phyloP scores from a whole-genome alignment of 805 yeast genomes.

The Yamadazyma endophytica region DNA sequence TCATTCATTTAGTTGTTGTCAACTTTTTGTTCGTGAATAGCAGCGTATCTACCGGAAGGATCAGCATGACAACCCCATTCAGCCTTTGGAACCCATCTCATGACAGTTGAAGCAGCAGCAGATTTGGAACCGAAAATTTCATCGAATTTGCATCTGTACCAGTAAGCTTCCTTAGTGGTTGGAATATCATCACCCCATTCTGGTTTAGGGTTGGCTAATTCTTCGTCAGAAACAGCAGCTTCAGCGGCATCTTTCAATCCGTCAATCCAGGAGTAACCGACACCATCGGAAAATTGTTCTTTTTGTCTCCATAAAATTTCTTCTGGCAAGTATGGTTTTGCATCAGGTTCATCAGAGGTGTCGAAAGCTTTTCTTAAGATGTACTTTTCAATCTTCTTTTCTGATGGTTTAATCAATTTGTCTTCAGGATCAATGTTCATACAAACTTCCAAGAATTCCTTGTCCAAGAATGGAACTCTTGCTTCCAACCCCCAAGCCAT shows the following conservation, averaged over 20 bases:
- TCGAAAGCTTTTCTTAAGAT: constrained; percentile 96
- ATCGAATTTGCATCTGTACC: constrained; percentile 97
- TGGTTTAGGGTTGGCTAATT: constrained; percentile 84
- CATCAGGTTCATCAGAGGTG: constrained; percentile 75
- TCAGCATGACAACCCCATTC: constrained; percentile 99
- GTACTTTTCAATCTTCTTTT: constrained; percentile 90
- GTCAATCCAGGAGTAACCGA: constrained; percentile 99
- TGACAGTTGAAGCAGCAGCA: constrained; percentile 85
- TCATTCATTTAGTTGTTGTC: constrained; percentile 14
- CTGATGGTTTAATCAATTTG: constrained; percentile 70
- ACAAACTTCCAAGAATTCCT: constrained; percentile 82
- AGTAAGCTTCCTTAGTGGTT: constrained; percentile 97
- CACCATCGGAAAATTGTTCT: constrained; percentile 99
- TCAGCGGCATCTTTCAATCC: constrained; percentile 95
- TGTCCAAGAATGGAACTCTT: constrained; percentile 98
- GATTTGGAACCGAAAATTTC: constrained; percentile 76
- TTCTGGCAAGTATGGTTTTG: constrained; percentile 85
- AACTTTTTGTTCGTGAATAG: constrained; percentile 68
- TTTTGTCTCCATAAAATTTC: constrained; percentile 99
- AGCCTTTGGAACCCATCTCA: constrained; percentile 99
- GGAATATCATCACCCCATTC: constrained; percentile 97
- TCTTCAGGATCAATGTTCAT: constrained; percentile 95
- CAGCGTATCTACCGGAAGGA: constrained; percentile 96
- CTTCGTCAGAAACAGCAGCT: constrained; percentile 79
- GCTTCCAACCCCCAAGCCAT: constrained; percentile 99